These are phyloP conservation scores for Quercus tomentella DNA, from an alignment of 331 rosid species.

Conservation along the genomic window DNA sequence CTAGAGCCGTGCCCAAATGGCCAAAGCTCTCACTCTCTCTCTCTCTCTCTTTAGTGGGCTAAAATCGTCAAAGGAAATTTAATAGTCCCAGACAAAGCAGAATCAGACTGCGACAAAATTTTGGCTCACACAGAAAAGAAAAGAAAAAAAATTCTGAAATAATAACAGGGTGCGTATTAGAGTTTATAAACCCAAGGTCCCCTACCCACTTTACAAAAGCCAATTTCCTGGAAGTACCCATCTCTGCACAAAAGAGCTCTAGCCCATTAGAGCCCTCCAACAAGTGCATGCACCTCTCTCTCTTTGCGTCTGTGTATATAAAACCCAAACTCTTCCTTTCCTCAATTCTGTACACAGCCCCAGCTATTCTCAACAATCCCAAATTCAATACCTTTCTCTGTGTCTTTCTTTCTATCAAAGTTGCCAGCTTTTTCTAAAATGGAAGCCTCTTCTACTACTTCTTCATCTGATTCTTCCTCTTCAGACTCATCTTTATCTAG, in stretches of 20 bases:
- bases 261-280: not conserved
- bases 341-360: not conserved
- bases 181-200: conserved; percentile 24
- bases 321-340: not conserved
- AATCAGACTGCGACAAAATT: conserved; percentile 20
- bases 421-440: not conserved
- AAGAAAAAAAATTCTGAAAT: not conserved
- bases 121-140: not conserved
- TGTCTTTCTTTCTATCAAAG: not conserved
- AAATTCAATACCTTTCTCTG: not conserved
- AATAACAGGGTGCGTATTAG: conserved; percentile 14
- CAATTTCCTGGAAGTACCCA: conserved; percentile 65
- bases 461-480: conserved; percentile 66
- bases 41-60: not conserved
- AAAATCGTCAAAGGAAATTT: conserved; percentile 25
- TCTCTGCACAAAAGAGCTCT: not conserved
- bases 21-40: too few species aligned
- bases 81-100: conserved; percentile 20
- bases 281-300: conserved; percentile 29
- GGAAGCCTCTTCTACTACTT: conserved; percentile 55
- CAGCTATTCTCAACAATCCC: not conserved
- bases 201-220: conserved; percentile 59
- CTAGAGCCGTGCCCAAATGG: too few species aligned
- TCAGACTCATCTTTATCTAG: conserved; percentile 44
- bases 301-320: conserved; percentile 10